Conservation (phyloP, 495 filamentous ascomycete species). For the Aspergillus biplanus region DNA sequence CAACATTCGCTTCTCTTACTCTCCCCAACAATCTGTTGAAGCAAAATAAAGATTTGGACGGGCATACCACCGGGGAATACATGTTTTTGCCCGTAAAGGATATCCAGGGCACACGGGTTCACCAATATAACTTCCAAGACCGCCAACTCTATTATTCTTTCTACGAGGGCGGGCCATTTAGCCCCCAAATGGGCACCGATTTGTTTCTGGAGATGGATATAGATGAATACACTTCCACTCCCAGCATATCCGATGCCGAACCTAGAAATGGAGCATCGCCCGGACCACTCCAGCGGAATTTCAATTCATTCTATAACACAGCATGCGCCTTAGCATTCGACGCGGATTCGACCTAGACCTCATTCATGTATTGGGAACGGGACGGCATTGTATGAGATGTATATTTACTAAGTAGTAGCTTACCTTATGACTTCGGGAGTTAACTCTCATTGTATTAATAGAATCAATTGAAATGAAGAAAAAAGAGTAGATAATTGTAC, state of each 20-base stretch:
- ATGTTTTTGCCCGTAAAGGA: conserved; percentile 39
- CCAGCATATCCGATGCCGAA: background rate
- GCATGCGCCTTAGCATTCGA: conserved; percentile 45
- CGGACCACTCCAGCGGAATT: conserved; percentile 28
- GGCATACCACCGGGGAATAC: conserved; percentile 35
- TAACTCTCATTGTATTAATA: conserved; percentile 5
- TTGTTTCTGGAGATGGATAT: conserved; percentile 38
- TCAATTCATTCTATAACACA: conserved; percentile 42
- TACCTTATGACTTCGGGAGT: background rate
- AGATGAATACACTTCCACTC: background rate
- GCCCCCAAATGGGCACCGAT: conserved; percentile 31
- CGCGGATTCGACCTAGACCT: conserved; percentile 23
- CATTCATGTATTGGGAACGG: too few relatives aligned
- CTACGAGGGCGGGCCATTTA: conserved; percentile 41
- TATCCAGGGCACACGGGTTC: conserved; percentile 29
- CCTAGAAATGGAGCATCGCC: conserved; percentile 6
- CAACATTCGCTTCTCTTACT: conserved; percentile 37
- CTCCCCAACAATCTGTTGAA: conserved; percentile 30
- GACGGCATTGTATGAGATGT: background rate
- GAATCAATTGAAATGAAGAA: background rate
- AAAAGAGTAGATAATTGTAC: background rate
- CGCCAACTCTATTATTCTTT: conserved; percentile 35
- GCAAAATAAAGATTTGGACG: background rate
- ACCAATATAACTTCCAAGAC: conserved; percentile 36
- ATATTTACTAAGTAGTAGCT: background rate